Base-by-base conservation (phyloP, 176 grass and related monocot species). In the Leersia perrieri region DNA sequence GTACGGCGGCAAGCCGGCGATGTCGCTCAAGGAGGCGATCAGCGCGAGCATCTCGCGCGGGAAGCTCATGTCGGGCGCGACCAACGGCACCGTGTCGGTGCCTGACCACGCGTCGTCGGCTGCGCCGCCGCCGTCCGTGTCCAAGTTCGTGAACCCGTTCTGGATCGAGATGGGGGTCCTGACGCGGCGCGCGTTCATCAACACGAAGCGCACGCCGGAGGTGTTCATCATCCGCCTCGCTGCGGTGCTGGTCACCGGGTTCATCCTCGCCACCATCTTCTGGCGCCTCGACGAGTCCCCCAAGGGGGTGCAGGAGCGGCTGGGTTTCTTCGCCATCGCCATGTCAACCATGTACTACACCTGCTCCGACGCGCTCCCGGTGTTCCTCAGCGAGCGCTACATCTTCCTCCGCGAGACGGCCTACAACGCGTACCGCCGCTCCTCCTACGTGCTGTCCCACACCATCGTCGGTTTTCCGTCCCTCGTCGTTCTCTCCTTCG, bases 331-430 rank as follows among this genome's bases (percentile, higher is more conserved):
- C 83, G 95, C 92, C 77, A 98, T 98, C 35, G 95, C 95, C 81
- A 98, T 95, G 95, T 98, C 95, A 58, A 98, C 95, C 81, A 98
- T 98, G 95, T 98, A 95, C 88, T 98, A 93, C 92, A 95, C 95
- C 42, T 95, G 92, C 87, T 89, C 95, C 65, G 95, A 98, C 73
- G 92, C 95, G 33, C 95, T 98, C 16, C 90, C 95, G 0, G 82
- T 98, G 58, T 98, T 98, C 95, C 95, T 98, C 31, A 89, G 94
- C 79, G 95, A 98, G 74, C 88, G 95, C 84, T 95, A 91, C 90
- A 98, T 98, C 86, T 98, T 98, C 88, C 91, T 98, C 92, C 81
- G 95, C 0, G 95, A 98, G 92, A 98, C 95, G 26, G 92, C 95
- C 0, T 93, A 98, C 90, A 98, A 95, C 83, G 95, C 95, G 34